A percentile compares a stretch with the other conserved stretches of the same genome.
Conservation (phyloP, 108 stramenopile species). For the Nitzschia palea region DNA sequence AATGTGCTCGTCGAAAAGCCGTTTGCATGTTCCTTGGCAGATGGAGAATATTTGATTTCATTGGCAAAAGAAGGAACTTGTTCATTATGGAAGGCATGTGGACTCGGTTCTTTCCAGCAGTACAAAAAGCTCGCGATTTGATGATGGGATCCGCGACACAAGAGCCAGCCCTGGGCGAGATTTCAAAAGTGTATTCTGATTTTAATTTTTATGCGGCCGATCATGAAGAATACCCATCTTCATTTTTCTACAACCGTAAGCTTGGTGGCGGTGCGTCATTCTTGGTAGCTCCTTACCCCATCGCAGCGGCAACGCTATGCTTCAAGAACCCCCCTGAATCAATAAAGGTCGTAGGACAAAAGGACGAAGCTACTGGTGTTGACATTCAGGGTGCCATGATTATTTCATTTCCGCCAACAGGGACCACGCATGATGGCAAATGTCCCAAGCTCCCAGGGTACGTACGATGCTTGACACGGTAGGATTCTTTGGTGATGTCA, state of each 20-base stretch:
- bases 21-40: slow-evolving; percentile 61
- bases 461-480: slow-evolving; percentile 1
- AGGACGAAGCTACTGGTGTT: slow-evolving; percentile 57
- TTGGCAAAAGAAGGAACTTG: slow-evolving; percentile 65
- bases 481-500: neutral
- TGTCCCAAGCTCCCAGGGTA: slow-evolving; percentile 59
- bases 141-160: slow-evolving; percentile 28
- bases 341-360: slow-evolving; percentile 54
- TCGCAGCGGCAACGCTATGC: slow-evolving; percentile 62
- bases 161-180: slow-evolving; percentile 43
- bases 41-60: slow-evolving; percentile 60
- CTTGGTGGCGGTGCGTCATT: slow-evolving; percentile 66
- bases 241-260: slow-evolving; percentile 61
- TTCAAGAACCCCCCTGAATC: slow-evolving; percentile 36
- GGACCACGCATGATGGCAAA: slow-evolving; percentile 23
- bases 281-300: slow-evolving; percentile 58
- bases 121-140: slow-evolving; percentile 66
- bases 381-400: slow-evolving; percentile 57
- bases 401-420: slow-evolving; percentile 52
- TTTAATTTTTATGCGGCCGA: slow-evolving; percentile 73
- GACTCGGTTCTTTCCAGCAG: slow-evolving; percentile 89
- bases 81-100: slow-evolving; percentile 91
- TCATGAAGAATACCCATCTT: slow-evolving; percentile 62
- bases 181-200: slow-evolving; percentile 56
- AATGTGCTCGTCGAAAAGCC: slow-evolving; percentile 85